Base-by-base conservation (phyloP, 805 yeast species). In the Lipomyces yamanashiensis region DNA sequence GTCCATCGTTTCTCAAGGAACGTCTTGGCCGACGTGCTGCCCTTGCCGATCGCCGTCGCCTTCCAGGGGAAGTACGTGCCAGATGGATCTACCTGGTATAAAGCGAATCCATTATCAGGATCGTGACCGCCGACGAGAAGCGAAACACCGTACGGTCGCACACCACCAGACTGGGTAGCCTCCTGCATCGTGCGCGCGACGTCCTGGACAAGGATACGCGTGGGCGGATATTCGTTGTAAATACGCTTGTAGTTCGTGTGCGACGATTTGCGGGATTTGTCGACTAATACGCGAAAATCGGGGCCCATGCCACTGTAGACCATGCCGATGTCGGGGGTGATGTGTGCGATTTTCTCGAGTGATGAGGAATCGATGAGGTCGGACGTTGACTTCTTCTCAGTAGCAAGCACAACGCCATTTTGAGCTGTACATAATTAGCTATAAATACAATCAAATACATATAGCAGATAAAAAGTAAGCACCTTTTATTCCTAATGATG, bases 271-370 rank as follows among this genome's bases (percentile, higher is more conserved):
- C 99, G 86, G 10, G 98, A 91, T 76, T 89, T 89, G 78, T 95
- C 98, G 56, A 92, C 91, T 40, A 95, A 83, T 15, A 95, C 96
- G 69, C 99, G 84, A 80, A 89, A 95, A 76, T 95, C 99, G 23
- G 99, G 99, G 33, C 98, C 98, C 98, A 95, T 92, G 19, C 99
- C 99, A 7, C 97, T 84, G 78, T 95, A 95, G 3, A 96, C 92
- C 83, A 95, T 91, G 62, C 98, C 99, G 71, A 93, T 89, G 75
- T 95, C 92, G 43, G 99, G 98, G 4, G 99, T 92, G 72, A 95
- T 84, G 66, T 84, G 78, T 54, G 90, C 88, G 44, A 95, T 87
- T 75, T 95, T 95, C 57, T 88, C 82, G 63, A 89, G 82, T 56
- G 90, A 83, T 55, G 89, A 96, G 41, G 85, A 79, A 70, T 90